phyloP scores from a whole-genome alignment of 2,329 filamentous ascomycete genomes.

The Grosmannia clavigera region DNA sequence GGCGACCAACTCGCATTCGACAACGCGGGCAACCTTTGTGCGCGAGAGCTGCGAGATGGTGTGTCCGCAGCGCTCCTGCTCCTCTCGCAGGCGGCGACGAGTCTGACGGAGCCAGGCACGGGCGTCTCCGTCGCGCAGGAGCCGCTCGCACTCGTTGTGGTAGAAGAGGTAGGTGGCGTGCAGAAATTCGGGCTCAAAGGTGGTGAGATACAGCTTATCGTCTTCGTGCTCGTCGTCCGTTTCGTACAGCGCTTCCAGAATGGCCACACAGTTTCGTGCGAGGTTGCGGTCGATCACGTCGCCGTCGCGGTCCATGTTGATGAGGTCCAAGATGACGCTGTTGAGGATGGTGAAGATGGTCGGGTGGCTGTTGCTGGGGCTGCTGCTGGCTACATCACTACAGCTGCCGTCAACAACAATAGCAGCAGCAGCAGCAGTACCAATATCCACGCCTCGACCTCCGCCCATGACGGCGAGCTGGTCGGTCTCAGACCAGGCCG shows the following conservation, averaged over 20 bases:
- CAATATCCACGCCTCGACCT: too few relatives aligned
- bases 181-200: slow-evolving; percentile 72
- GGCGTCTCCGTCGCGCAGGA: slow-evolving; percentile 70
- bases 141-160: slow-evolving; percentile 54
- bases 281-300: slow-evolving; percentile 77
- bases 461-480: background rate
- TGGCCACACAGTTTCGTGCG: slow-evolving; percentile 71
- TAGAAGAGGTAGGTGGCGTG: slow-evolving; percentile 63
- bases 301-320: slow-evolving; percentile 83
- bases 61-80: slow-evolving; percentile 69
- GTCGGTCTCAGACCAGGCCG: slow-evolving; percentile 4
- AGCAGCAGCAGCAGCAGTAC: background rate
- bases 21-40: slow-evolving; percentile 60
- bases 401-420: too few relatives aligned
- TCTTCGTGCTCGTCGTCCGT: slow-evolving; percentile 64
- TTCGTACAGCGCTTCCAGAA: slow-evolving; percentile 84
- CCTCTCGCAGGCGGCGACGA: slow-evolving; percentile 62
- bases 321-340: slow-evolving; percentile 75
- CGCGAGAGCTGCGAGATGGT: slow-evolving; percentile 64
- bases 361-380: slow-evolving; percentile 13
- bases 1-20: slow-evolving; percentile 70
- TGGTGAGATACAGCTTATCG: slow-evolving; percentile 70
- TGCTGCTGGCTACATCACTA: slow-evolving; percentile 4
- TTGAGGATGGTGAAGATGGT: slow-evolving; percentile 65
- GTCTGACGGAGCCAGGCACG: slow-evolving; percentile 71